Evolutionary conservation across 768 basidiomycete species (phyloP).

Genomic region (Tulasnella sp.): DNA sequence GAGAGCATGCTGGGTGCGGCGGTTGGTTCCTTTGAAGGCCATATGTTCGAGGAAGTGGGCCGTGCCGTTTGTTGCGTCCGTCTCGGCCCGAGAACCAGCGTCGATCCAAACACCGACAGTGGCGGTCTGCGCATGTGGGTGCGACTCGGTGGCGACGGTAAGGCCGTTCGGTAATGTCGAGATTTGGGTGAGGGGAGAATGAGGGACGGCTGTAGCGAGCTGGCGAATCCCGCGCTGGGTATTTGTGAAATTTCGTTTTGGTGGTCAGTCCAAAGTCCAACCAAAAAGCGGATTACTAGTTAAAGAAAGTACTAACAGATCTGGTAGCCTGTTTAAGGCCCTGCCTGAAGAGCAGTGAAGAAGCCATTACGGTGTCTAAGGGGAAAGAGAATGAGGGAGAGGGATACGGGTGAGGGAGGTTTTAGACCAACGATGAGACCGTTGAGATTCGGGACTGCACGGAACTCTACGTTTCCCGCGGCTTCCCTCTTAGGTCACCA

Average conservation of each 20-base stretch:
- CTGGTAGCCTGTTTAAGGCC: constrained; percentile 9
- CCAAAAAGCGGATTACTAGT: neutral
- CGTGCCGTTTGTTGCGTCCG: constrained; percentile 85
- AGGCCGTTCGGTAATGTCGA: constrained; percentile 91
- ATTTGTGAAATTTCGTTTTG: neutral
- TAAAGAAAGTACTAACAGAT: constrained; percentile 1
- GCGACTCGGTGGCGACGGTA: constrained; percentile 86
- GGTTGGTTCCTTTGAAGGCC: constrained; percentile 94
- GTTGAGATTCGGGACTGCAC: neutral
- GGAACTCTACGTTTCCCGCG: neutral
- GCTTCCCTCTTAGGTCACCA: constrained; percentile 22
- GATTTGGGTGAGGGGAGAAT: constrained; percentile 70
- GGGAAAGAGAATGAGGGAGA: neutral
- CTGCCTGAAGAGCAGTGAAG: constrained; percentile 12
- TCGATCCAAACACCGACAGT: constrained; percentile 99
- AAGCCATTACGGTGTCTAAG: constrained; percentile 8
- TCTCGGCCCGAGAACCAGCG: constrained; percentile 95
- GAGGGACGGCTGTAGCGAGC: constrained; percentile 27
- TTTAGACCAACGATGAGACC: neutral
- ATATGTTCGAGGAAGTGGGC: constrained; percentile 99
- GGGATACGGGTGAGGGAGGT: neutral
- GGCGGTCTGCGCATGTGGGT: constrained; percentile 85
- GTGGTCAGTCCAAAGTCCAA: neutral
- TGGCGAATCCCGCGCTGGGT: constrained; percentile 21
- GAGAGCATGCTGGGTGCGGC: constrained; percentile 76